Conservation (phyloP, 116 monocot species). For the Papilionanthe hybrid region DNA sequence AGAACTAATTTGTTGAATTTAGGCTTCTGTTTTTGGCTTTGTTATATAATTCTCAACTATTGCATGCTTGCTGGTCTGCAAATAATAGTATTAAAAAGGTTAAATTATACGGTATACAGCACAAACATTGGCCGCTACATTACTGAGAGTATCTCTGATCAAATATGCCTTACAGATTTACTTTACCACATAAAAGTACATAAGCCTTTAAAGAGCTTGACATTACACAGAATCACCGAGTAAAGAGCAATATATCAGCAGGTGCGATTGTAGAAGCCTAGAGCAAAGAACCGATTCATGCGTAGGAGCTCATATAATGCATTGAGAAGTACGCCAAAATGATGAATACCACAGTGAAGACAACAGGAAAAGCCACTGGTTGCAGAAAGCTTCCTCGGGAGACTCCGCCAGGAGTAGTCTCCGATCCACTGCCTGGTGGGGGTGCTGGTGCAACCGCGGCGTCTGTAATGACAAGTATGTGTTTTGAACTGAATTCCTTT, state of each 20-base stretch:
- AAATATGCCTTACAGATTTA: neutral
- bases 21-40: too few species aligned
- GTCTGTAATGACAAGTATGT: neutral
- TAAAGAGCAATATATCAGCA: neutral
- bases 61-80: too few species aligned
- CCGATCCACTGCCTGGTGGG: neutral
- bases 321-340: neutral
- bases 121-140: neutral
- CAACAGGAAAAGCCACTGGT: neutral
- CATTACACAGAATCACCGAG: neutral
- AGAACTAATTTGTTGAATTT: too few species aligned
- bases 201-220: neutral
- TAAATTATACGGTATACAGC: neutral
- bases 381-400: slow-evolving; percentile 4
- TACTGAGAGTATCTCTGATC: too few species aligned
- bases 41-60: too few species aligned
- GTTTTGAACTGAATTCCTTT: too few species aligned
- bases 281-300: neutral
- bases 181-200: neutral
- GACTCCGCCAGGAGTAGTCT: neutral
- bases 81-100: neutral
- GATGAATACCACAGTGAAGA: neutral
- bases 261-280: neutral
- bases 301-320: slow-evolving; percentile 10
- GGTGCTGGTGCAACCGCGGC: neutral